Conservation (phyloP, 352 stramenopile species). For the Phytophthora syringae region DNA sequence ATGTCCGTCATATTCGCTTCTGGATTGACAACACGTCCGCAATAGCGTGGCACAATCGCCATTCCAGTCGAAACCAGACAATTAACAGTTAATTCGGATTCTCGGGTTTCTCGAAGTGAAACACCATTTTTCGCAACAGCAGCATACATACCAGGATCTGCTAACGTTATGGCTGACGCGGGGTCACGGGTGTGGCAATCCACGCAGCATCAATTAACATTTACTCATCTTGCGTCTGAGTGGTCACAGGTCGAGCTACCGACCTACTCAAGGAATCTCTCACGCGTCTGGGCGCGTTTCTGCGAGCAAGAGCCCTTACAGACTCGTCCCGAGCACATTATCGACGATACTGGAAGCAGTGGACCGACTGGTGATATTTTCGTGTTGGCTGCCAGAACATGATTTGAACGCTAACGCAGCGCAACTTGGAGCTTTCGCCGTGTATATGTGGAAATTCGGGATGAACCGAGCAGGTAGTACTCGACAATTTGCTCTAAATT, state of each 20-base stretch:
- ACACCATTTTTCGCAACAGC: conserved; percentile 3
- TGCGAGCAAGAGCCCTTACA: conserved; percentile 7
- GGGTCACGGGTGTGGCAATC: conserved; percentile 13
- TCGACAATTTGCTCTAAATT: conserved; percentile 17
- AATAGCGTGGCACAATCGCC: neutral
- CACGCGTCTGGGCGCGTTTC: conserved; percentile 12
- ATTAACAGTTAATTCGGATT: conserved; percentile 5
- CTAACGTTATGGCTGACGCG: conserved; percentile 9
- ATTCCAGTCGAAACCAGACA: neutral
- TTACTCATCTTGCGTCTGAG: conserved; percentile 11
- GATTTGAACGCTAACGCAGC: neutral
- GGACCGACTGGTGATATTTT: conserved; percentile 1
- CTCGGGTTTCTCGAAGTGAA: conserved; percentile 4
- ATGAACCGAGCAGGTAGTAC: neutral
- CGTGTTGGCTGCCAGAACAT: neutral
- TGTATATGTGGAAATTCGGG: too few relatives aligned
- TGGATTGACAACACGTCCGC: neutral
- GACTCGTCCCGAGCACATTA: conserved; percentile 3
- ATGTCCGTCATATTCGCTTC: neutral
- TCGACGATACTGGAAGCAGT: conserved; percentile 6
- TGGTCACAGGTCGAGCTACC: conserved; percentile 12
- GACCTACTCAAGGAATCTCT: conserved; percentile 11
- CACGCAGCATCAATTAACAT: conserved; percentile 5
- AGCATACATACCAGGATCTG: neutral
- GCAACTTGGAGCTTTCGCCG: too few relatives aligned